Evolutionary conservation across 495 filamentous ascomycete genomes (phyloP).

Genomic region (Lasiosphaeriaceae sp.): DNA sequence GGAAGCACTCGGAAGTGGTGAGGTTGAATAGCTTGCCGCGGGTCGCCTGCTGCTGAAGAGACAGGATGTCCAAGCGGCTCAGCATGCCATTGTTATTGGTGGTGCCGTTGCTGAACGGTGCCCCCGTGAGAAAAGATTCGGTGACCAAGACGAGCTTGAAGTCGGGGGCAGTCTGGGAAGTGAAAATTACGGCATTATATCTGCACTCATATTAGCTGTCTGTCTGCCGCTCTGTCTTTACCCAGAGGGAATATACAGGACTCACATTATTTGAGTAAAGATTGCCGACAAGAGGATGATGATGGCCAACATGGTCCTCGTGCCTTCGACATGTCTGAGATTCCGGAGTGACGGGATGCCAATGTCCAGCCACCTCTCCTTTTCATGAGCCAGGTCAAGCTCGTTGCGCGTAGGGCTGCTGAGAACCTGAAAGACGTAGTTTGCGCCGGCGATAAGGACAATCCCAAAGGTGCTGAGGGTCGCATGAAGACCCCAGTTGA

Average conservation of each 20-base stretch:
- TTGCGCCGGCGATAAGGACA: conserved; percentile 38
- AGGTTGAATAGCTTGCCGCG: conserved; percentile 24
- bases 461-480: conserved; percentile 34
- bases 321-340: conserved; percentile 35
- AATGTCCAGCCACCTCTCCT: conserved; percentile 50
- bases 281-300: conserved; percentile 35
- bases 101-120: conserved; percentile 33
- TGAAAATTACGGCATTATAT: conserved; percentile 46
- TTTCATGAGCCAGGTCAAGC: conserved; percentile 43
- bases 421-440: conserved; percentile 49
- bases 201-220: conserved; percentile 12
- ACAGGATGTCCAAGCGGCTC: conserved; percentile 28
- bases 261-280: conserved; percentile 42
- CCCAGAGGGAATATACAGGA: neutral
- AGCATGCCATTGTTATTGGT: conserved; percentile 29
- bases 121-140: conserved; percentile 33
- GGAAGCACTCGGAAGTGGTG: conserved; percentile 22
- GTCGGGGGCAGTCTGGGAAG: conserved; percentile 28
- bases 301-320: conserved; percentile 33
- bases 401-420: conserved; percentile 50
- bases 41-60: conserved; percentile 30
- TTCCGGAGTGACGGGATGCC: conserved; percentile 50
- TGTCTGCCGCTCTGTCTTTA: neutral
- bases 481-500: conserved; percentile 36
- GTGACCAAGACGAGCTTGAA: conserved; percentile 37